phyloP scores from a whole-genome alignment of 805 yeast species.

The Candida jianshihensis region DNA sequence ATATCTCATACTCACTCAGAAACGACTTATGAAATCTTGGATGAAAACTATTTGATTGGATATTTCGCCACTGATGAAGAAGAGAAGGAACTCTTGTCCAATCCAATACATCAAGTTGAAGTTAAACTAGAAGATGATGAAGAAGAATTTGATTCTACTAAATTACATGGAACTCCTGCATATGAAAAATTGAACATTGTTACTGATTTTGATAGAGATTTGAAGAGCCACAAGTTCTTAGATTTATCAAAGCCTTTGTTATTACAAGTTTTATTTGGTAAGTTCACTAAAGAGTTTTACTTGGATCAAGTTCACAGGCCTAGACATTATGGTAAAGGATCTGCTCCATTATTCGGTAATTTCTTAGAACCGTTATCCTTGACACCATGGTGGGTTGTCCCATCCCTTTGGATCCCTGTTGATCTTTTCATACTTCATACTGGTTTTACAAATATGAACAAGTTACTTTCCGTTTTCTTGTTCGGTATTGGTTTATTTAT shows the following conservation, averaged over 20 bases:
- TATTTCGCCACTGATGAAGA: conserved; percentile 78
- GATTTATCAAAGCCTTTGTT: conserved; percentile 80
- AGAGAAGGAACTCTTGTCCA: conserved; percentile 60
- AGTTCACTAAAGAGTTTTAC: conserved; percentile 82
- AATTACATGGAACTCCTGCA: conserved; percentile 60
- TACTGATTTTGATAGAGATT: conserved; percentile 73
- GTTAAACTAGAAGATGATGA: conserved; percentile 38
- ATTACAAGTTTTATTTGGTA: conserved; percentile 68
- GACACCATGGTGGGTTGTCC: conserved; percentile 95
- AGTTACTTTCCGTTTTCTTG: conserved; percentile 41
- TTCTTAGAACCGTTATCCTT: conserved; percentile 85
- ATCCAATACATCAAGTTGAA: conserved; percentile 52
- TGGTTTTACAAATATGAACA: conserved; percentile 46
- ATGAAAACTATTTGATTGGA: conserved; percentile 74
- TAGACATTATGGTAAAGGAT: conserved; percentile 94
- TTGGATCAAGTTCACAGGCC: conserved; percentile 97
- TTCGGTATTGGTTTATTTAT: conserved; percentile 79
- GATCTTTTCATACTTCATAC: conserved; percentile 55
- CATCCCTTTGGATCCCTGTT: conserved; percentile 79
- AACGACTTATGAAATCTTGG: conserved; percentile 78
- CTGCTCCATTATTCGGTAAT: conserved; percentile 93
- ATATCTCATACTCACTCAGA: conserved; percentile 75
- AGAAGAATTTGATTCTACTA: conserved; percentile 41
- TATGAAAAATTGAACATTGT: conserved; percentile 67
- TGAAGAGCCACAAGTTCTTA: conserved; percentile 70